These are phyloP conservation scores for Thalassiosira sp. DNA, from an alignment of 352 stramenopile species.

Conservation along the genomic window DNA sequence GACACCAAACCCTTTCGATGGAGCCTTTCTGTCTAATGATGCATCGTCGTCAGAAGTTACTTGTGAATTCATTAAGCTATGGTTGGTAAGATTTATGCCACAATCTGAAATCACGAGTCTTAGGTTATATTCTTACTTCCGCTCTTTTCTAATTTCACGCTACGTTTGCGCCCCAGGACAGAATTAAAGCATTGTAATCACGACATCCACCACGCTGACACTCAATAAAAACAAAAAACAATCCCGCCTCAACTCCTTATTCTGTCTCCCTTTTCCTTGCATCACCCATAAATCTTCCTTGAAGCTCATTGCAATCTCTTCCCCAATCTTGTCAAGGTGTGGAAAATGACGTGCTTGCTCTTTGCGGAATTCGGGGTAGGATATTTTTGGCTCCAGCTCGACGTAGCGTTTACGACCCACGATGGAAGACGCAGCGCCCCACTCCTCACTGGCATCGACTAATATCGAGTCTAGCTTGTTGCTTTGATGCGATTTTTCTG, in stretches of 20 bases:
- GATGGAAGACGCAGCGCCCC: slow-evolving; percentile 47
- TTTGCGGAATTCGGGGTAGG: slow-evolving; percentile 72
- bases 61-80: too few relatives aligned
- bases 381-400: slow-evolving; percentile 81
- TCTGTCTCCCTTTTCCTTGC: slow-evolving; percentile 77
- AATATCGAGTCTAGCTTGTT: slow-evolving; percentile 78
- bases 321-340: slow-evolving; percentile 75
- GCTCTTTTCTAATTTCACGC: too few relatives aligned
- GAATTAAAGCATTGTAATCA: slow-evolving; percentile 57
- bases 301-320: slow-evolving; percentile 74
- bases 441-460: slow-evolving; percentile 66
- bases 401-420: slow-evolving; percentile 80
- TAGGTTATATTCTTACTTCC: too few relatives aligned
- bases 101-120: too few relatives aligned
- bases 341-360: slow-evolving; percentile 76
- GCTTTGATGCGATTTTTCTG: slow-evolving; percentile 80
- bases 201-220: slow-evolving; percentile 71
- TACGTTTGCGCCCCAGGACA: too few relatives aligned
- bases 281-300: slow-evolving; percentile 80
- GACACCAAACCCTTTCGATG: too few relatives aligned
- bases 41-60: too few relatives aligned
- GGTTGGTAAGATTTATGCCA: too few relatives aligned
- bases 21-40: too few relatives aligned
- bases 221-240: slow-evolving; percentile 74
- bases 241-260: slow-evolving; percentile 68